Evolutionary conservation across 108 stramenopile genomes (phyloP), one percentile per base, ranked within the genome.

Genomic region (Pseudonitzschia pungens): DNA sequence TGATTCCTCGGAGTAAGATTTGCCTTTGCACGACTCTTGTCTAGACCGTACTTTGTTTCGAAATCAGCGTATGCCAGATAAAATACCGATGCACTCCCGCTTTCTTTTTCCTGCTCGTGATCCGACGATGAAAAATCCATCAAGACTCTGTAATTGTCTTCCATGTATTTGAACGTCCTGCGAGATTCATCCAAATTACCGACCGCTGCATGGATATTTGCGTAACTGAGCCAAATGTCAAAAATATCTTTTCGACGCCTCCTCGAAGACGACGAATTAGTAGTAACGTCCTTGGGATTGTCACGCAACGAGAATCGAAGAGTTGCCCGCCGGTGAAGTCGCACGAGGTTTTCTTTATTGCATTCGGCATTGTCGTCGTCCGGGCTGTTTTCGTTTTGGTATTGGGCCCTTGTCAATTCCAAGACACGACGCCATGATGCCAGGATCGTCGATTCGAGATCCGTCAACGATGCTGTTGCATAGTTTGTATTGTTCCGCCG

Each of bases 181-280:
- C 83, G 75, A 26, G 85, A 83, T 69, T 86, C 88, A 0, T 82
- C 77, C 45, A 69, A 27, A 21, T 79, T 70, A 20, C 80, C 80
- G 55, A 64, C 58, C 36, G 36, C 65, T 12, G 72, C 69, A 41
- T 81, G 74, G 22, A 71, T 68, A 24, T 78, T 29, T 15, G 88
- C 85, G 70, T 86, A 88, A 2, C 84, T 77, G 6, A 93, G 63
- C 92, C 92, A 93, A 48, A 93, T 83, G 31, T 74, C 62, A 32
- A 89, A 48, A 5, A 88, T 70, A 43, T 79, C 72, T 16, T 31
- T 26, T 41, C 27, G 33, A 15, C 62, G 45, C 21, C 68, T 65
- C 9, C 5, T 33, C 12, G 64, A 27, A 12, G 70, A 33, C 11
- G 53, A 70, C 50, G 65, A 45, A 67, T 48, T 44, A n/a, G 42